A percentile compares a stretch with the other conserved stretches of the same genome.
Evolutionary conservation across 352 stramenopile species (phyloP).

Genomic region (Globisporangium recalcitrans): DNA sequence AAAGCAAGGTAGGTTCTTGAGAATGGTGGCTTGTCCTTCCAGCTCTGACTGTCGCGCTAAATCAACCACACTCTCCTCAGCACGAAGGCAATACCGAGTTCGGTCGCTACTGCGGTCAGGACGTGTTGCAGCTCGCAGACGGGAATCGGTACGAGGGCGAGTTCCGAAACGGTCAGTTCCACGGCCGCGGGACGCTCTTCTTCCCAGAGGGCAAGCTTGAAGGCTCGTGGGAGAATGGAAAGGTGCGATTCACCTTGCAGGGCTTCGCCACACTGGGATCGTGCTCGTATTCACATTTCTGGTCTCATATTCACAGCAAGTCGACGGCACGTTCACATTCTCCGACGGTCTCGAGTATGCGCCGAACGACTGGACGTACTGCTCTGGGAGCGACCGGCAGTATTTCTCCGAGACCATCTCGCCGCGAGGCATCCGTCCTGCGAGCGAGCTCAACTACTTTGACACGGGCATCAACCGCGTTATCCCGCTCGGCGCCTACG

Average conservation of each 20-base stretch:
- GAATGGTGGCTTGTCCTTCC: not conserved
- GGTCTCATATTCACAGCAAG: conserved; percentile 32
- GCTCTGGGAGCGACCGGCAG: conserved; percentile 48
- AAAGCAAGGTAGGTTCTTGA: conserved; percentile 12
- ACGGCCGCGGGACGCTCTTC: conserved; percentile 66
- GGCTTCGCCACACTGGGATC: too few species aligned
- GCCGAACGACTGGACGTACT: conserved; percentile 58
- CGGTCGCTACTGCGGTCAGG: conserved; percentile 53
- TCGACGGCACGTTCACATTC: conserved; percentile 74
- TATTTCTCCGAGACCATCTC: conserved; percentile 69
- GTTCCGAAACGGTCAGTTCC: conserved; percentile 76
- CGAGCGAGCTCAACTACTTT: conserved; percentile 69
- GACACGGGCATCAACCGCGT: conserved; percentile 58
- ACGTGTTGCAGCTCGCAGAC: conserved; percentile 48
- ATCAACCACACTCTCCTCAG: conserved; percentile 15
- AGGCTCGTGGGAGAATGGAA: conserved; percentile 61
- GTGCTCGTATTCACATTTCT: not conserved
- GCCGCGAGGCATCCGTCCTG: conserved; percentile 39
- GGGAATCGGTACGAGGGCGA: conserved; percentile 76
- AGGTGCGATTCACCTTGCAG: conserved; percentile 40
- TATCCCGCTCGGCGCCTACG: conserved; percentile 64
- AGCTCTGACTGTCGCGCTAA: not conserved
- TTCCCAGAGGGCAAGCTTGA: conserved; percentile 66
- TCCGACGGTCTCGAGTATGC: conserved; percentile 69
- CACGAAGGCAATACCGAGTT: conserved; percentile 58